phyloP scores from a whole-genome alignment of 1,139 yeast genomes.

The Kurtzmaniella quercitrusa region DNA sequence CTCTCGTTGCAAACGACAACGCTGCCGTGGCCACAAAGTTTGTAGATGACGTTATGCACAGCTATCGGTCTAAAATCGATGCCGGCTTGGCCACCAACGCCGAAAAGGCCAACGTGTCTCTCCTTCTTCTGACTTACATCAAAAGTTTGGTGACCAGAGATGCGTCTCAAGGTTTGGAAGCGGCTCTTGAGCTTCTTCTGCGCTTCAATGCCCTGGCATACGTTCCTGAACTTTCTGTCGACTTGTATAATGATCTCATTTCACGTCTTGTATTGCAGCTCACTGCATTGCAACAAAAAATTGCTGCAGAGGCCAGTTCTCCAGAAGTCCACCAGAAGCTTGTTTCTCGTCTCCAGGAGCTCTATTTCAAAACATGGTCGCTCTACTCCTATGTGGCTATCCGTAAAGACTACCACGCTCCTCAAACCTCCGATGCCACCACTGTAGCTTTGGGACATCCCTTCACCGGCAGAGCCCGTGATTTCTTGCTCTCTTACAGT shows the following conservation, averaged over 20 bases:
- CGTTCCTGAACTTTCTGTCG: slow-evolving; percentile 35
- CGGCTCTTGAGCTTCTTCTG: slow-evolving; percentile 23
- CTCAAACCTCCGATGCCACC: not conserved
- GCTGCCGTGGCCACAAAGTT: slow-evolving; percentile 49
- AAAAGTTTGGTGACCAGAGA: slow-evolving; percentile 19
- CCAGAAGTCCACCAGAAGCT: too few relatives aligned
- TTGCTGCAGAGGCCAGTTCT: slow-evolving; percentile 5
- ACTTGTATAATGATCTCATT: slow-evolving; percentile 30
- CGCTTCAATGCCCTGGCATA: slow-evolving; percentile 30
- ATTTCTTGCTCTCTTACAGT: slow-evolving; percentile 26
- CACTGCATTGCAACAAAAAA: slow-evolving; percentile 11
- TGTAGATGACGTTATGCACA: slow-evolving; percentile 42
- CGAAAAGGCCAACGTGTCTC: slow-evolving; percentile 21
- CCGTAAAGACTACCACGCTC: slow-evolving; percentile 32
- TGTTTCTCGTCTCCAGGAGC: not conserved
- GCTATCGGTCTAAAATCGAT: slow-evolving; percentile 19
- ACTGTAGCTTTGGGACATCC: not conserved
- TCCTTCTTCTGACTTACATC: slow-evolving; percentile 30
- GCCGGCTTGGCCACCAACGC: slow-evolving; percentile 1
- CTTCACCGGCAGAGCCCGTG: slow-evolving; percentile 13
- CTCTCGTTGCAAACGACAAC: slow-evolving; percentile 49
- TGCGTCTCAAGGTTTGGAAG: slow-evolving; percentile 13
- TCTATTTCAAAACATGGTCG: slow-evolving; percentile 24
- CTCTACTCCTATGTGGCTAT: slow-evolving; percentile 33
- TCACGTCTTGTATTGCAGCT: slow-evolving; percentile 17